Conservation (phyloP, 495 filamentous ascomycete genomes). For the Aspergillus avenaceus region DNA sequence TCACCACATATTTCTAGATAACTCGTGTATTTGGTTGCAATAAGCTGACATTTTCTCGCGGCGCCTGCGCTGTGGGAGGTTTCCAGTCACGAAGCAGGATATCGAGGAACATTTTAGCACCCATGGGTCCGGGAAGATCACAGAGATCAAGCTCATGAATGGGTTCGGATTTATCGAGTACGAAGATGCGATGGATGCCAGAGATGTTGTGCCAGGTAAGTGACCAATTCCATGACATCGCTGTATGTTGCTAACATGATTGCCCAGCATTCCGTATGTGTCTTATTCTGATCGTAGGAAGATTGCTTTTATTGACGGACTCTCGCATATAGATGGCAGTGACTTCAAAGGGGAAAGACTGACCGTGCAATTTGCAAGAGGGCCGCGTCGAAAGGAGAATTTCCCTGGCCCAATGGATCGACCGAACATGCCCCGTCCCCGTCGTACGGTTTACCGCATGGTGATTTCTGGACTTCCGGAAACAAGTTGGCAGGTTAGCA, state of each 20-base stretch:
- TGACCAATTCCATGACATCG: background rate
- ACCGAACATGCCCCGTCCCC: constrained; percentile 73
- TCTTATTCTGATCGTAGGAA: constrained; percentile 10
- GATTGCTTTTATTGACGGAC: constrained; percentile 11
- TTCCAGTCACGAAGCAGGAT: constrained; percentile 86
- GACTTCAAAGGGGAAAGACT: constrained; percentile 96
- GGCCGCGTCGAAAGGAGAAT: constrained; percentile 80
- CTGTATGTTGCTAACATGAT: constrained; percentile 13
- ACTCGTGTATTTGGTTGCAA: constrained; percentile 9
- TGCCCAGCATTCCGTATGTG: constrained; percentile 52
- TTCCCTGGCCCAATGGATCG: constrained; percentile 66
- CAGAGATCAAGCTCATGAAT: constrained; percentile 99
- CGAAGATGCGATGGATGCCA: constrained; percentile 93
- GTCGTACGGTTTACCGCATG: constrained; percentile 94
- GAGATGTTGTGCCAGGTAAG: constrained; percentile 95
- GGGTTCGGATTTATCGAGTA: constrained; percentile 99
- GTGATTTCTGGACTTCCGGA: constrained; percentile 96
- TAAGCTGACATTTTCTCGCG: constrained; percentile 24
- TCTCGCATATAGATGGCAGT: constrained; percentile 70
- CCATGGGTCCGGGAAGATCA: constrained; percentile 94
- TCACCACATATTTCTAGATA: constrained; percentile 19
- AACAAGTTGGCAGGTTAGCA: constrained; percentile 99
- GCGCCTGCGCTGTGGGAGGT: constrained; percentile 21
- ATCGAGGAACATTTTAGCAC: constrained; percentile 93
- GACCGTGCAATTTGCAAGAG: constrained; percentile 96